A percentile compares a stretch with the other conserved stretches of the same genome.
Evolutionary conservation across 495 filamentous ascomycete genomes (phyloP).

Genomic region (Astrothelium macrocarpum): DNA sequence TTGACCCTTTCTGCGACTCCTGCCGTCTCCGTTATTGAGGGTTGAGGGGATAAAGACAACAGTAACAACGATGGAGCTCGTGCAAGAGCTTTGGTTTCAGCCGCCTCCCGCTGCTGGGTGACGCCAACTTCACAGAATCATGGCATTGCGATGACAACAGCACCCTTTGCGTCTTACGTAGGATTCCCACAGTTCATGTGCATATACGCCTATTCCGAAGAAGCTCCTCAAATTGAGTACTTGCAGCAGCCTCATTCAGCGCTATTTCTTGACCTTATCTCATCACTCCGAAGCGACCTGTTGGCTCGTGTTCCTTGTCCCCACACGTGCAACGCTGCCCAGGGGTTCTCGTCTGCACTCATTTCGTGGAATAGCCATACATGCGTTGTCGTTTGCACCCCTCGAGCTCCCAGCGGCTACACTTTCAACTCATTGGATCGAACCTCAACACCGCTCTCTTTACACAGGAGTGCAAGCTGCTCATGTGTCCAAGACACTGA

Average conservation of each 20-base stretch:
- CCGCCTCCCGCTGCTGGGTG: not conserved
- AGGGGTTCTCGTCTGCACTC: not conserved
- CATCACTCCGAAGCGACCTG: not conserved
- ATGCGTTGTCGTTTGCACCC: not conserved
- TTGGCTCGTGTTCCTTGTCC: not conserved
- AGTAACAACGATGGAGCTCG: not conserved
- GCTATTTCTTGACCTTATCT: constrained; percentile 2
- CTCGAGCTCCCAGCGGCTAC: constrained; percentile 4
- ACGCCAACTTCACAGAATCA: not conserved
- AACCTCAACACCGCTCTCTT: not conserved
- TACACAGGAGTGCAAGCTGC: not conserved
- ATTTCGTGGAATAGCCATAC: constrained; percentile 8
- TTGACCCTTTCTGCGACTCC: constrained; percentile 1
- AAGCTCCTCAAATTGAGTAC: constrained; percentile 1
- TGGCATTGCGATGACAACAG: not conserved
- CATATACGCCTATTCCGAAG: not conserved
- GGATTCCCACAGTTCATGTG: not conserved
- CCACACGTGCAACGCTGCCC: not conserved
- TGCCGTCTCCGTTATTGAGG: not conserved
- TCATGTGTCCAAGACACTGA: constrained; percentile 2
- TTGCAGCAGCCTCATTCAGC: not conserved
- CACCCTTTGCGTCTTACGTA: not conserved
- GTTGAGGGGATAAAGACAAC: not conserved
- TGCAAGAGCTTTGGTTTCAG: constrained; percentile 4
- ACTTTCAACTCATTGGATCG: not conserved